A percentile compares a stretch with the other conserved stretches of the same genome.
Evolutionary conservation across 2,329 filamentous ascomycete species (phyloP).

Genomic region (Allantophomopsis lycopodina): DNA sequence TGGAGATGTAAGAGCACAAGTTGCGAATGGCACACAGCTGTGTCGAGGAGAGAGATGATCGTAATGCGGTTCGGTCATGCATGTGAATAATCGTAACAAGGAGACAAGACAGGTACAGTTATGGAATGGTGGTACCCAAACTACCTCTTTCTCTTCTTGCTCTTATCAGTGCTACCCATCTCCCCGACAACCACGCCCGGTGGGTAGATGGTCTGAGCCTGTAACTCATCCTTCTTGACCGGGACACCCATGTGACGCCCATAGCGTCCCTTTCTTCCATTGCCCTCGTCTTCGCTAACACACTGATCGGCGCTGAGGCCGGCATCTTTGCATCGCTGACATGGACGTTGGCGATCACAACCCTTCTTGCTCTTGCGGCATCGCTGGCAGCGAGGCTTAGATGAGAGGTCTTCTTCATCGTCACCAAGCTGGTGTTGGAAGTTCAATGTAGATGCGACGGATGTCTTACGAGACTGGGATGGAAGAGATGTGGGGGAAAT

Average conservation of each 20-base stretch:
- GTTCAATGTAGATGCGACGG: conserved; percentile 51
- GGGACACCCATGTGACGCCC: conserved; percentile 58
- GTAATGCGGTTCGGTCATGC: neutral
- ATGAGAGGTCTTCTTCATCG: conserved; percentile 83
- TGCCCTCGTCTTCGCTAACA: conserved; percentile 94
- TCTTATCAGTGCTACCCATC: conserved; percentile 35
- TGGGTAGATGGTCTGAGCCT: conserved; percentile 15
- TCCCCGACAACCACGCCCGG: conserved; percentile 16
- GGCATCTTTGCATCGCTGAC: conserved; percentile 88
- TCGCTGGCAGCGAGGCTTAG: conserved; percentile 91
- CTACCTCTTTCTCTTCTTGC: conserved; percentile 57
- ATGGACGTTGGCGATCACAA: conserved; percentile 91
- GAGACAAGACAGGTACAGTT: neutral
- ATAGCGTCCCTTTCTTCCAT: conserved; percentile 91
- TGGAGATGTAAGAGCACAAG: neutral
- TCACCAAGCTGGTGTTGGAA: conserved; percentile 46
- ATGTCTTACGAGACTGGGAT: conserved; percentile 60
- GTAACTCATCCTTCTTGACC: conserved; percentile 39
- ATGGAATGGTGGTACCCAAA: neutral
- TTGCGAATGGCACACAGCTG: neutral
- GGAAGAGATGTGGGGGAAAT: conserved; percentile 57
- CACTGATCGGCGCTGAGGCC: conserved; percentile 88
- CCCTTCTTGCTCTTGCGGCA: conserved; percentile 99
- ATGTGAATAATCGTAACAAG: neutral
- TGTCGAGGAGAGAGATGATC: neutral